These are phyloP conservation scores for Erucastrum elatum DNA, from an alignment of 345 rosid species.

Conservation along the genomic window DNA sequence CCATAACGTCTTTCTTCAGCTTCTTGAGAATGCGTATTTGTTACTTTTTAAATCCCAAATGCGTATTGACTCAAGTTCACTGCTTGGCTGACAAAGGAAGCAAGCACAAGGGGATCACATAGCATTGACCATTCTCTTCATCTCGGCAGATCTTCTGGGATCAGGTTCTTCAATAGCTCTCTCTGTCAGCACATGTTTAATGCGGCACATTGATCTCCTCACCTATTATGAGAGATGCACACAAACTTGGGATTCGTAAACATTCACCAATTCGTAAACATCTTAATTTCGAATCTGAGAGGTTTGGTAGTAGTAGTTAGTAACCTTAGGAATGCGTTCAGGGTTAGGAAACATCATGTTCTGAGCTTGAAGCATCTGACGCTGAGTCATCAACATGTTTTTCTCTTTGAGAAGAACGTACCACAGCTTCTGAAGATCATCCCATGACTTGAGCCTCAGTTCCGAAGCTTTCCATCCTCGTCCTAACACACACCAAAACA, in stretches of 20 bases:
- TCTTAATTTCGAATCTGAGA: background rate
- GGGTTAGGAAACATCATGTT: conserved; percentile 88
- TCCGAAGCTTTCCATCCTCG: conserved; percentile 97
- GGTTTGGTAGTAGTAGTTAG: background rate
- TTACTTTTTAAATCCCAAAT: conserved; percentile 4
- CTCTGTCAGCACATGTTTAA: conserved; percentile 84
- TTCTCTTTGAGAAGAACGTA: conserved; percentile 87
- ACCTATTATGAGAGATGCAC: conserved; percentile 40
- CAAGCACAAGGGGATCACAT: conserved; percentile 41
- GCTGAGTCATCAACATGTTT: conserved; percentile 96
- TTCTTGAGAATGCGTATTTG: background rate
- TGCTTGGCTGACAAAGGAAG: background rate
- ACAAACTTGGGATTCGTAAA: background rate
- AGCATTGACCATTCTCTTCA: conserved; percentile 90
- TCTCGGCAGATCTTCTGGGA: conserved; percentile 80
- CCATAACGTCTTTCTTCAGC: background rate
- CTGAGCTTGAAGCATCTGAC: conserved; percentile 92
- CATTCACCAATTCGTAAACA: background rate
- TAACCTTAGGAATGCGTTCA: conserved; percentile 93
- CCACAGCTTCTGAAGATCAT: conserved; percentile 91
- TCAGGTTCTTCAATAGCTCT: conserved; percentile 86
- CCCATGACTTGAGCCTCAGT: conserved; percentile 91
- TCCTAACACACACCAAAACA: conserved; percentile 46
- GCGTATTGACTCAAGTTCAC: background rate
- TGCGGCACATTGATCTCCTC: conserved; percentile 82